Base-by-base conservation (phyloP, 2,329 filamentous ascomycete genomes). In the Diaporthe humulicola region DNA sequence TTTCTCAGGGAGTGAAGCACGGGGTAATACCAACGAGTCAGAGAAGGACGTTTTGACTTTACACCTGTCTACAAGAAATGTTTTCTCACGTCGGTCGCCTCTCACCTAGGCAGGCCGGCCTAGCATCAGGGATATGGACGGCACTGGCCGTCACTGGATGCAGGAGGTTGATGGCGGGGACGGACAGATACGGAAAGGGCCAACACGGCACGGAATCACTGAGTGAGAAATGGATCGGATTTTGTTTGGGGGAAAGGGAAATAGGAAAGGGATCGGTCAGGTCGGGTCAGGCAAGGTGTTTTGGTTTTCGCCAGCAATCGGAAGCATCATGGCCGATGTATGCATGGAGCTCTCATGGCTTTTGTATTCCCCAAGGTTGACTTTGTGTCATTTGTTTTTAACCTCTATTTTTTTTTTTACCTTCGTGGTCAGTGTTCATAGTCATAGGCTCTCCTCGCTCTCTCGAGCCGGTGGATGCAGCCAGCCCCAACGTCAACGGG, bases 311-410 rank as follows among this genome's bases (percentile, higher is more conserved):
- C n/a, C 64, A 70, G 54, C 70, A 73, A 69, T 61, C 64, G 64
- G 64, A 71, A 75, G 66, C 71, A 75, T 58, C 64, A 45, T 67
- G 45, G 70, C 45, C 50, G 45, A 58, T 70, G 45, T 30, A 64
- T 70, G 73, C 74, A 75, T 71, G 71, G 71, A 58, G 57, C 61
- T 54, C 40, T 30, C 40, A 64, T 57, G 71, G 71, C 64, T 74
- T 75, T 75, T 71, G 66, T 74, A 69, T 67, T 42, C 45, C 45
- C 45, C 45, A 52, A 54, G 64, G 64, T 36, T 40, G 64, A 28
- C 64, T 40, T 40, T 54, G 33, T 66, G 66, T 66, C 45, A 52
- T 52, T 52, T 52, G n/a, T 70, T 60, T 56, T 54, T n/a, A 19
- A 22, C 14, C 2, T 4, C n/a, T n/a, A n/a, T n/a, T 50, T 19